Percentiles rank a stretch among this genome's conserved stretches.
Evolutionary conservation across 805 yeast species (phyloP).

Genomic region (Pichia cabralensis): DNA sequence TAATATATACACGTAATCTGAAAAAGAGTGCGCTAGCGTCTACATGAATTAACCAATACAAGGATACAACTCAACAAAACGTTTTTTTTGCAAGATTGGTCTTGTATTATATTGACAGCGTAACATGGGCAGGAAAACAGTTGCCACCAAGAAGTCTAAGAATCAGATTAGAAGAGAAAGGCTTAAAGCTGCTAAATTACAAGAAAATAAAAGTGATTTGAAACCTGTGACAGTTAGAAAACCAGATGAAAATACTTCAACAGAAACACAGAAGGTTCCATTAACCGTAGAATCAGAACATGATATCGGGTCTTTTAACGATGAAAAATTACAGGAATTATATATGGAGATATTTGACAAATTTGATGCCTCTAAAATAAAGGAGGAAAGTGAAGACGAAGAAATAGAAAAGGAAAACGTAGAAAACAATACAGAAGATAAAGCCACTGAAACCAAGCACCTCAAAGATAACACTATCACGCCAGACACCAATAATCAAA

Average conservation of each 20-base stretch:
- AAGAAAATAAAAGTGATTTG: too few species aligned
- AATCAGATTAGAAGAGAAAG: slow-evolving; percentile 45
- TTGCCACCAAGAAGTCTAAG: slow-evolving; percentile 29
- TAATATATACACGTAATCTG: too few species aligned
- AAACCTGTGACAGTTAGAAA: too few species aligned
- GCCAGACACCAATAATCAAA: too few species aligned
- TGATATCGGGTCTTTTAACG: background rate
- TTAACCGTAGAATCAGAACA: background rate
- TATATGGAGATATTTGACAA: slow-evolving; percentile 15
- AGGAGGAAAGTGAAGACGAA: slow-evolving; percentile 13
- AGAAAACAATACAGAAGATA: slow-evolving; percentile 5
- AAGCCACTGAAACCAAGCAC: too few species aligned
- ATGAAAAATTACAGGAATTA: slow-evolving; percentile 7
- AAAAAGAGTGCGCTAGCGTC: too few species aligned
- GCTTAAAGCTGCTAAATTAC: slow-evolving; percentile 24
- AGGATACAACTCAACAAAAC: too few species aligned
- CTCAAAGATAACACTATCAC: too few species aligned
- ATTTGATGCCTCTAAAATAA: slow-evolving; percentile 13
- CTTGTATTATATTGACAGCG: too few species aligned
- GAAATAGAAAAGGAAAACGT: slow-evolving; percentile 14
- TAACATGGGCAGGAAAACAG: background rate
- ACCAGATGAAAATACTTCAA: background rate
- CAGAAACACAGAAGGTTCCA: slow-evolving; percentile 4
- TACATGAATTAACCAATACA: too few species aligned
- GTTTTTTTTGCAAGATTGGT: too few species aligned